Percentiles rank a stretch among this genome's conserved stretches.
These are phyloP conservation scores for Leccinum imitatum DNA, from an alignment of 768 basidiomycete species.

Conservation along the genomic window DNA sequence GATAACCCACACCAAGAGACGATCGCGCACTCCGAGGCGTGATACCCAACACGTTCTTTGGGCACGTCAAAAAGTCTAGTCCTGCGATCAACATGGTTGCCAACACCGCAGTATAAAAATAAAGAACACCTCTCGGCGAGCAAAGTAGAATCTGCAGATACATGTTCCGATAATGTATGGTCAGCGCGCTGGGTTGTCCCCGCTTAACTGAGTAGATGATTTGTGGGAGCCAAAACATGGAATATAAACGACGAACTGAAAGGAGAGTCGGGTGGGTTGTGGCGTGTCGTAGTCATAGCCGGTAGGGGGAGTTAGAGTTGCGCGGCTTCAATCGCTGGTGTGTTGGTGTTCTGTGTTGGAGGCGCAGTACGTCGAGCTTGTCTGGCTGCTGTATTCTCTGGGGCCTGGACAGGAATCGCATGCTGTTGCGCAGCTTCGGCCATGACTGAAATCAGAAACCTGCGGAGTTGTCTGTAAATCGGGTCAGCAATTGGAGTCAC, in stretches of 20 bases:
- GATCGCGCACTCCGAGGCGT: too few relatives aligned
- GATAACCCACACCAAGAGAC: too few relatives aligned
- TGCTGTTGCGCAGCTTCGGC: constrained; percentile 74
- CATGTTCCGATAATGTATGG: constrained; percentile 78
- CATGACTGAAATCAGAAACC: too few relatives aligned
- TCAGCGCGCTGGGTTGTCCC: constrained; percentile 67
- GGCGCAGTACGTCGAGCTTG: background rate
- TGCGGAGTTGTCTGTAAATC: too few relatives aligned
- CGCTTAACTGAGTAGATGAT: constrained; percentile 73
- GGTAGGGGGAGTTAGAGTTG: constrained; percentile 14
- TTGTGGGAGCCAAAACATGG: constrained; percentile 82
- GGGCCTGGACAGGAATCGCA: constrained; percentile 75
- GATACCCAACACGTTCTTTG: too few relatives aligned
- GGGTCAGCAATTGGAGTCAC: too few relatives aligned
- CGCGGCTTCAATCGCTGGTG: background rate
- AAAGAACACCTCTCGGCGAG: too few relatives aligned
- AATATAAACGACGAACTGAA: constrained; percentile 74
- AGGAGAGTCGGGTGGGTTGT: constrained; percentile 21
- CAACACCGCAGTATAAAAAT: background rate
- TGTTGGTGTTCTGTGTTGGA: constrained; percentile 1
- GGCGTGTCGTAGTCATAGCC: constrained; percentile 9
- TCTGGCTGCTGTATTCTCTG: constrained; percentile 48
- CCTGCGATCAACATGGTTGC: too few relatives aligned
- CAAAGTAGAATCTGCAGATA: constrained; percentile 43
- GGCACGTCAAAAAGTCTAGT: too few relatives aligned